Base-by-base conservation (phyloP, 2,329 filamentous ascomycete species). In the Fusarium napiforme region DNA sequence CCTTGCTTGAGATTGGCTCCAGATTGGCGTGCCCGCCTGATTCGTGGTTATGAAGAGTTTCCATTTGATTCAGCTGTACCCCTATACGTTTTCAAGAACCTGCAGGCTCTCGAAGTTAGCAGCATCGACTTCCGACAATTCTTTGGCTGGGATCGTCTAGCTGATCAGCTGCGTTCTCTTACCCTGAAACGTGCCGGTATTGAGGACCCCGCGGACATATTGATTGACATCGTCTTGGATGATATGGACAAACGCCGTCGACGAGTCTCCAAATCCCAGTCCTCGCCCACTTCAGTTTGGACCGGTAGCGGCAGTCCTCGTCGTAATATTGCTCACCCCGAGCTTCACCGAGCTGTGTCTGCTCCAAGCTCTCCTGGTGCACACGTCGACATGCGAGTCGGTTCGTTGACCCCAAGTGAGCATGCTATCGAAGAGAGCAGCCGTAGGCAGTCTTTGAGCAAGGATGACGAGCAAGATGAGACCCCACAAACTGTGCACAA, bases 1-100 rank as follows among this genome's bases (percentile, higher is more conserved):
- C 96, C 96, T 0, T 97, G 94, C 79, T 86, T 99, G 72, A 91
- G 93, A 73, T 87, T 99, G 62, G 92, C 95, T 34, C 95, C 95
- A n/a, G 96, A 99, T 82, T 95, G 95, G 86, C 93, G 94, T 75
- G 95, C 96, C 55, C 92, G 93, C 60, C 86, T 98, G 69, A 98
- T 99, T 76, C 90, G 92, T 75, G 96, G 96, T 34, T 98, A 96
- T 80, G 96, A 99, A 82, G 96, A 98, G 82, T 99, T 98, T 76
- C 96, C 96, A 6, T 98, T 98, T 82, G 96, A 99, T 82, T 97
- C 94, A 30, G 96, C 96, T 26, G 96, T 99, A 36, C 96, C 96
- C 26, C 87, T 99, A n/a, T 93, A 97, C 81, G 93, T 93, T 14
- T 98, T 99, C 89, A 98, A 99, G 84, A 99, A 98, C 77, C 86